Evolutionary conservation across 345 rosid species (phyloP), one percentile per base, ranked within the genome.

Genomic region (Dipteronia dyeriana): DNA sequence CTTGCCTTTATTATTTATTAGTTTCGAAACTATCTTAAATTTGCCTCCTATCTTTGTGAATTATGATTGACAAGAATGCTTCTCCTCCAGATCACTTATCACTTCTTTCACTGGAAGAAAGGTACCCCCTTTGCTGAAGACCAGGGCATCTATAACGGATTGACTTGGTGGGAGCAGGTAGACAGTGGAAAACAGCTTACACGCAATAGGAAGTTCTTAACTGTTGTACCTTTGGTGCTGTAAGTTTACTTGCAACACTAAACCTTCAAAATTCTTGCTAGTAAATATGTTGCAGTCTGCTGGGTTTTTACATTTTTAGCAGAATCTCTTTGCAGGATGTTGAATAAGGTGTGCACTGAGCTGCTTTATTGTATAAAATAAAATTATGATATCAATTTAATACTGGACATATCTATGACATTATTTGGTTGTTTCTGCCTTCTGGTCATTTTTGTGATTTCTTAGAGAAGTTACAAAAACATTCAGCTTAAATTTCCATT

Each of bases 121-220:
- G 99, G 99, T 78, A 96, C 98, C 4, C 99, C 99, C 3, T 96
- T 96, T 81, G 90, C 89, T 19, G 99, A 96, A 20, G 99, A 96
- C 78, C 99, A 96, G 78, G 98, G 99, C n/a, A 94, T 96, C 82
- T 94, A 96, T 84, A 96, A 96, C 77, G 61, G 89, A 69, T 80
- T 96, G 82, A 96, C 99, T 72, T 96, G 98, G 99, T 94, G 99
- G 98, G 99, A 96, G 79, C 99, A 96, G 86, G 87, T 96, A 49
- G 99, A 96, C 81, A 94, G 70, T 29, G 98, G 99, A 68, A 90
- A 96, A 85, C 98, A 96, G 83, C 97, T 96, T 67, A 94, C 99
- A 7, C 94, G 95, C 77, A 92, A 94, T 84, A 85, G 98, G 73
- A 96, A 94, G 82, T 96, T 96, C 82, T 87, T 94, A 39, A 94